Conservation (phyloP, 164 flowering plant genomes). For the Taxillus chinensis region DNA sequence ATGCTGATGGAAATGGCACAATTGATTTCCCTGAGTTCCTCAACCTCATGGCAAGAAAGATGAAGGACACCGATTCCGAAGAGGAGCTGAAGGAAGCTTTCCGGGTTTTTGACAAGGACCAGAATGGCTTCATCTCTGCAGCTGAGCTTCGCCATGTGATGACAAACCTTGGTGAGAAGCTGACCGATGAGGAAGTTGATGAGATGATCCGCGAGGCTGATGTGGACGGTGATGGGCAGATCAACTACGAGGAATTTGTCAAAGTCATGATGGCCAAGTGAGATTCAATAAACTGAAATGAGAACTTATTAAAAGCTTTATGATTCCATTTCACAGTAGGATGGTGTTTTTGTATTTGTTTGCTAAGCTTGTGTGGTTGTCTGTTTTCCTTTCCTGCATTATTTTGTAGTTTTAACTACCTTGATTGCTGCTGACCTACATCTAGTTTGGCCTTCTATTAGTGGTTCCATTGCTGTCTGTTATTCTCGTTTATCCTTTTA, state of each 20-base stretch:
- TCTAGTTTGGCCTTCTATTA: no score
- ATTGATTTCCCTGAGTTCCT: constrained; percentile 4
- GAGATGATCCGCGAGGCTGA: constrained; percentile 5
- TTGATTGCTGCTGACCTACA: no score
- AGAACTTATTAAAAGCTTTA: not conserved
- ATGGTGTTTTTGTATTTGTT: not conserved
- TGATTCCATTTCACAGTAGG: not conserved
- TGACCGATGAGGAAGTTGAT: constrained; percentile 3
- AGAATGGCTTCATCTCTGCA: constrained; percentile 6
- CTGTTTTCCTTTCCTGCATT: not conserved
- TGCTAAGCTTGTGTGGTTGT: not conserved
- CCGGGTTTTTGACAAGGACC: constrained; percentile 5
- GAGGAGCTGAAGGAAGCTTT: constrained; percentile 6
- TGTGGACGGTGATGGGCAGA: constrained; percentile 2
- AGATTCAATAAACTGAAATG: not conserved
- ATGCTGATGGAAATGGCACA: constrained; percentile 4
- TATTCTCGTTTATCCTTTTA: no score
- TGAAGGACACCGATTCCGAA: constrained; percentile 2
- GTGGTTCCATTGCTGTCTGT: no score
- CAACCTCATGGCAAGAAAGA: constrained; percentile 3
- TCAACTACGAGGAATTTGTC: constrained; percentile 5
- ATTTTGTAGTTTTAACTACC: not conserved
- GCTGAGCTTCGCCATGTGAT: constrained; percentile 4
- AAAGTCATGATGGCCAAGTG: constrained; percentile 6
- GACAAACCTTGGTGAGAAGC: constrained; percentile 3